phyloP scores from a whole-genome alignment of 1,284 basidiomycete species.

The Apiotrichum domesticum region DNA sequence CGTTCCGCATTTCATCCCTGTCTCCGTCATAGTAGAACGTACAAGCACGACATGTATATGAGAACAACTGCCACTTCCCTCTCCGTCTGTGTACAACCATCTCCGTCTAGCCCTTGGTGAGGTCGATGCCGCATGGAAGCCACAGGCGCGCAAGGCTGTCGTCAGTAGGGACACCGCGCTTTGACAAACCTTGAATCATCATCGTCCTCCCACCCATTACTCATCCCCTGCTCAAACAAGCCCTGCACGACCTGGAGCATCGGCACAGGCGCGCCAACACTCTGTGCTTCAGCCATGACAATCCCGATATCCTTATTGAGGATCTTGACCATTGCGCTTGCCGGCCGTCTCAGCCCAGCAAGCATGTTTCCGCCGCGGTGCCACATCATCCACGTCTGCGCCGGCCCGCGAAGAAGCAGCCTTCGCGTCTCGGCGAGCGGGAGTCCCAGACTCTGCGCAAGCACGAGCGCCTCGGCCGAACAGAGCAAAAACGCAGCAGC shows the following conservation, averaged over 20 bases:
- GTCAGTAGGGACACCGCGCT: background rate
- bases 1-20: too few relatives aligned
- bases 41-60: too few relatives aligned
- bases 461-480: slow-evolving; percentile 25
- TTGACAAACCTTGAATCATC: slow-evolving; percentile 16
- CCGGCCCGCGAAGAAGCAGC: slow-evolving; percentile 9
- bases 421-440: slow-evolving; percentile 8
- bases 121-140: background rate
- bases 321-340: slow-evolving; percentile 5
- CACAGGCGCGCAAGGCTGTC: background rate
- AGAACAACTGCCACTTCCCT: too few relatives aligned
- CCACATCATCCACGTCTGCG: slow-evolving; percentile 9
- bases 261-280: background rate
- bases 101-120: background rate
- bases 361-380: slow-evolving; percentile 15
- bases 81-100: too few relatives aligned
- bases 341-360: slow-evolving; percentile 9
- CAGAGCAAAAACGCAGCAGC: slow-evolving; percentile 18
- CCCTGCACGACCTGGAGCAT: slow-evolving; percentile 6
- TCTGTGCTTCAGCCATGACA: slow-evolving; percentile 8
- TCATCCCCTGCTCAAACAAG: slow-evolving; percentile 3
- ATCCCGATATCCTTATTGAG: slow-evolving; percentile 9
- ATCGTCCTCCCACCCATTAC: slow-evolving; percentile 12
- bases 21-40: too few relatives aligned
- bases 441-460: slow-evolving; percentile 24